Evolutionary conservation across 169 alveolate genomes (phyloP), one percentile per base, ranked within the genome.

Genomic region (Cryptosporidium parvum): DNA sequence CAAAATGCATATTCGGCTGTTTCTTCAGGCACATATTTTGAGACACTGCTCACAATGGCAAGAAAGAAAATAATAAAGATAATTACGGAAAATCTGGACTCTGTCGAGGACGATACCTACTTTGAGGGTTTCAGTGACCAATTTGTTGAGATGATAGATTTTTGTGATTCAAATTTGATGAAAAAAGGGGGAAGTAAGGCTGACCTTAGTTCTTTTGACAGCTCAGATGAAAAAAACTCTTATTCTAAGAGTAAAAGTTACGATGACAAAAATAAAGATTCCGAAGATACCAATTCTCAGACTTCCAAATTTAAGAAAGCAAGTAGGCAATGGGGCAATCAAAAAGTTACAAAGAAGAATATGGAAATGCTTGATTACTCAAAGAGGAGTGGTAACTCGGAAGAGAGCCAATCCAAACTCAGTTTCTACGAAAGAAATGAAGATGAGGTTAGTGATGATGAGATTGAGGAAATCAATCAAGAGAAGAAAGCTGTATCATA

Each of bases 401-500:
- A 62, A 21, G 71, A 80, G 26, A 44, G 53, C 26, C 18, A 44
- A 72, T 84, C 67, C 44, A 65, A 84, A 44, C 71, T 69, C 18
- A 80, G 86, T 35, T 53, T 68, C 26, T 62, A 48, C 51, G 58
- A 85, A 42, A 73, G 62, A 10, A 93, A 67, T 12, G 94, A 92
- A 29, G 95, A 91, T 26, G 94, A 87, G n/a, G 93, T 89, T 31
- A 53, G 86, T 53, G 92, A 93, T 8, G 75, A 80, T 59, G 86
- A 91, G 33, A 86, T 91, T 53, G 87, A 75, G 44, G 93, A 91
- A 62, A 91, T 85, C 29, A 91, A 86, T 33, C 92, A 92, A 62
- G 92, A 92, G 35, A 85, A 92, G 42, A 92, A 93, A 48, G 86
- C 89, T 56, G 87, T 86, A 31, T 91, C 93, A 69, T 96, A 96